A percentile compares a stretch with the other conserved stretches of the same genome.
phyloP scores from a whole-genome alignment of 371 early-diverging fungal genomes.

The Encephalitozoon cuniculi region DNA sequence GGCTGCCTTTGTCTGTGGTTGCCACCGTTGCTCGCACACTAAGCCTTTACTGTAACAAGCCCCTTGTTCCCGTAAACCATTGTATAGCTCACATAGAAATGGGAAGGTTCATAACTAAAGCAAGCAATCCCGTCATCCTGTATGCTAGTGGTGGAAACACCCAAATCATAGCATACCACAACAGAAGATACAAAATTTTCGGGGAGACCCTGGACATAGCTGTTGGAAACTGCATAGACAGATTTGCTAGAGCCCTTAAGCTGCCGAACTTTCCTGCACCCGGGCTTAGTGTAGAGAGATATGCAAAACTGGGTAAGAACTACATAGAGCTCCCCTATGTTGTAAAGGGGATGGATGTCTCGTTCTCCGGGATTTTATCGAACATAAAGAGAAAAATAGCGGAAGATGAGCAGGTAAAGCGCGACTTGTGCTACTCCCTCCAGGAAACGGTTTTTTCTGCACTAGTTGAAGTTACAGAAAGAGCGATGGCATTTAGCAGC shows the following conservation, averaged over 20 bases:
- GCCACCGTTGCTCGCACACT: slow-evolving; percentile 88
- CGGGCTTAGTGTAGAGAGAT: slow-evolving; percentile 92
- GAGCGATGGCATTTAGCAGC: slow-evolving; percentile 96
- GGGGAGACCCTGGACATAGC: slow-evolving; percentile 98
- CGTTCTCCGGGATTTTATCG: slow-evolving; percentile 86
- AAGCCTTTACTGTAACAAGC: slow-evolving; percentile 76
- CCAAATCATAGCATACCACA: slow-evolving; percentile 90
- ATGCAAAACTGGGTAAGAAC: slow-evolving; percentile 75
- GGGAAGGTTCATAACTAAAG: slow-evolving; percentile 92
- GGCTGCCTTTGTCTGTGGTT: slow-evolving; percentile 77
- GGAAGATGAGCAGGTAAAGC: slow-evolving; percentile 63
- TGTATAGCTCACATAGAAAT: slow-evolving; percentile 98
- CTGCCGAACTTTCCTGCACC: slow-evolving; percentile 91
- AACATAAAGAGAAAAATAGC: slow-evolving; percentile 68
- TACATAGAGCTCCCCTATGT: slow-evolving; percentile 83
- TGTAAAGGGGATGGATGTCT: slow-evolving; percentile 99
- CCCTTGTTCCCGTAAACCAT: slow-evolving; percentile 93
- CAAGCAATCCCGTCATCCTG: slow-evolving; percentile 84
- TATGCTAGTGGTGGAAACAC: slow-evolving; percentile 99
- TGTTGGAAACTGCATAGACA: slow-evolving; percentile 93
- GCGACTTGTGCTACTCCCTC: slow-evolving; percentile 86
- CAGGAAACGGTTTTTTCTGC: slow-evolving; percentile 97
- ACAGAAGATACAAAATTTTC: slow-evolving; percentile 76
- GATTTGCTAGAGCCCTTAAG: slow-evolving; percentile 82
- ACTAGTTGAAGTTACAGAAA: slow-evolving; percentile 95